Conservation (phyloP, 2,329 filamentous ascomycete genomes). For the Monilinia aucupariae region DNA sequence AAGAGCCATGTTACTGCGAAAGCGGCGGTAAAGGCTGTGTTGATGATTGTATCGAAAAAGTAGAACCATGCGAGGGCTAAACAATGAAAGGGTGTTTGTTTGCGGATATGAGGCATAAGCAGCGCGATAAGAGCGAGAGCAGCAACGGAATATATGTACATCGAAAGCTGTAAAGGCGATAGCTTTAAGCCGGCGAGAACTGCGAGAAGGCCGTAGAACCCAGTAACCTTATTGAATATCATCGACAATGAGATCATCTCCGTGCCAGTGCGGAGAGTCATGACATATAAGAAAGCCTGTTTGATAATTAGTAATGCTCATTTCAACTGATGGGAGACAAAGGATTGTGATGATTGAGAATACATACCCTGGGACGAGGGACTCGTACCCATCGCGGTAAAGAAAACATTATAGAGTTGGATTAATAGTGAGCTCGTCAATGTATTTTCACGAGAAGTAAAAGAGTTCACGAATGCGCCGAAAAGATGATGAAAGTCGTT, state of each 20-base stretch:
- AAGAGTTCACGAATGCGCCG: not conserved
- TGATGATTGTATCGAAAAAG: slow-evolving; percentile 73
- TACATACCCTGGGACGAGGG: slow-evolving; percentile 33
- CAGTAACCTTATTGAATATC: slow-evolving; percentile 87
- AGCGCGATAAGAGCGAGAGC: slow-evolving; percentile 62
- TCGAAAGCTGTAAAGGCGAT: slow-evolving; percentile 76
- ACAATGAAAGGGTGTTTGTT: slow-evolving; percentile 71
- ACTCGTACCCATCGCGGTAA: slow-evolving; percentile 31
- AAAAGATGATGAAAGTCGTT: not conserved
- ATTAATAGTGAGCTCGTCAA: not conserved
- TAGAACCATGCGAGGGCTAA: slow-evolving; percentile 82
- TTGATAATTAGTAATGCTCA: slow-evolving; percentile 20
- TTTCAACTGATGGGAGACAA: not conserved
- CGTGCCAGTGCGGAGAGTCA: slow-evolving; percentile 80
- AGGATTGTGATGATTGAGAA: not conserved
- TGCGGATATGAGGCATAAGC: slow-evolving; percentile 74
- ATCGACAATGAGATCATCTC: slow-evolving; percentile 79
- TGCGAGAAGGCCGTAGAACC: slow-evolving; percentile 83
- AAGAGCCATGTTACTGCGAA: slow-evolving; percentile 87
- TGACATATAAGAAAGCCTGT: slow-evolving; percentile 77
- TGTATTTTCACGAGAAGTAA: slow-evolving; percentile 5
- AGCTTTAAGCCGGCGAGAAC: slow-evolving; percentile 81
- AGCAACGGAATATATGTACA: slow-evolving; percentile 82
- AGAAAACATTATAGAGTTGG: slow-evolving; percentile 26
- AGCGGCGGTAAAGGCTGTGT: slow-evolving; percentile 71